Evolutionary conservation across 371 early-diverging fungal genomes (phyloP).

Genomic region (Mortierella polycephala): DNA sequence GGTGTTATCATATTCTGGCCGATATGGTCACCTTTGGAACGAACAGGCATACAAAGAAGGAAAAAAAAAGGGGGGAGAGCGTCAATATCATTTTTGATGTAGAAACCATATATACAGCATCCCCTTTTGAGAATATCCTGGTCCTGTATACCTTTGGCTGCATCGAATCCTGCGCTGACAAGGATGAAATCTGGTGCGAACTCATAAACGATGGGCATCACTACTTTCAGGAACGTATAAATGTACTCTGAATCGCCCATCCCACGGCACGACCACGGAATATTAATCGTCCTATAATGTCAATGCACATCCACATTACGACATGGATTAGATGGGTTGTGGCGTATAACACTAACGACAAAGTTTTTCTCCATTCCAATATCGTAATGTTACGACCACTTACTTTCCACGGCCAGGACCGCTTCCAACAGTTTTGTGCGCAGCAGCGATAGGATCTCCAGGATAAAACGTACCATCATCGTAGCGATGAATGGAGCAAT

Average conservation of each 20-base stretch:
- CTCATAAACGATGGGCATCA: conserved; percentile 87
- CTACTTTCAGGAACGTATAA: conserved; percentile 78
- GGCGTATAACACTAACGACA: background rate
- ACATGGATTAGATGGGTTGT: background rate
- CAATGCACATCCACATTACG: background rate
- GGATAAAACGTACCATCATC: conserved; percentile 87
- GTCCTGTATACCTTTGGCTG: conserved; percentile 65
- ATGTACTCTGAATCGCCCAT: conserved; percentile 91
- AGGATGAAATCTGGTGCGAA: conserved; percentile 88
- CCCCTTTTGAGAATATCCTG: background rate
- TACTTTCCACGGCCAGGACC: conserved; percentile 72
- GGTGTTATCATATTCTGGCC: conserved; percentile 89
- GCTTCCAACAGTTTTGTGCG: conserved; percentile 67
- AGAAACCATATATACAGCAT: background rate
- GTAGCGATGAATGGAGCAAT: conserved; percentile 88
- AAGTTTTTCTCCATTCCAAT: conserved; percentile 8
- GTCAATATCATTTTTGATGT: too few species aligned
- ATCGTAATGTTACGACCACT: background rate
- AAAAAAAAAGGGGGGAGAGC: background rate
- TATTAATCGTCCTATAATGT: conserved; percentile 77
- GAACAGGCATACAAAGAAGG: background rate
- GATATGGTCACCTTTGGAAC: conserved; percentile 74
- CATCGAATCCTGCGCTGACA: conserved; percentile 91
- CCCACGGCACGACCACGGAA: conserved; percentile 86
- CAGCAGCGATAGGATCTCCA: conserved; percentile 60